Conservation (phyloP, 179 eudicot genomes). For the Dionaea muscipula region DNA sequence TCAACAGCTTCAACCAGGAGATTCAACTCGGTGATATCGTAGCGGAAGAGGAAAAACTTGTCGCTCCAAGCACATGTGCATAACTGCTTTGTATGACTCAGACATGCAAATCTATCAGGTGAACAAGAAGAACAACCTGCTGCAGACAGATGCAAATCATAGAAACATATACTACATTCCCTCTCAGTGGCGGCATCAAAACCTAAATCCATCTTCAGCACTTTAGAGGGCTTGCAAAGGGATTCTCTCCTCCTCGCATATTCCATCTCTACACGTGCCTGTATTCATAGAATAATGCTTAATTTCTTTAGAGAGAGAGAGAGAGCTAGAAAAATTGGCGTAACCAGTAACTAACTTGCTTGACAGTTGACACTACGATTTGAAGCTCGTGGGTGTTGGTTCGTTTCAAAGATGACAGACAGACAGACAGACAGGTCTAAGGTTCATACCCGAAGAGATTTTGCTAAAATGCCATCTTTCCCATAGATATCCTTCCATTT, state of each 20-base stretch:
- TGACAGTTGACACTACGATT: too few species aligned
- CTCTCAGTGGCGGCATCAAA: constrained; percentile 86
- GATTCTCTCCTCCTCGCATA: constrained; percentile 84
- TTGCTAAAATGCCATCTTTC: constrained; percentile 73
- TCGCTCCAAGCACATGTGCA: constrained; percentile 76
- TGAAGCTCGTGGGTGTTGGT: too few species aligned
- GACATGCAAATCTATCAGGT: constrained; percentile 75
- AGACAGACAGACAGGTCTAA: too few species aligned
- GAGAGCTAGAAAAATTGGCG: too few species aligned
- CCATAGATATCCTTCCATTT: constrained; percentile 92
- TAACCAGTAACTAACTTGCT: too few species aligned
- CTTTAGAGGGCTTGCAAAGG: constrained; percentile 59
- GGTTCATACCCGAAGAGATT: constrained; percentile 61
- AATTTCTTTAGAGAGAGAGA: too few species aligned
- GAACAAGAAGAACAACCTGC: constrained; percentile 85
- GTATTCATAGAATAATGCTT: constrained; percentile 37
- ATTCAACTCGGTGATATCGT: constrained; percentile 60
- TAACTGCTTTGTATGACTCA: constrained; percentile 79
- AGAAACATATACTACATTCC: constrained; percentile 81
- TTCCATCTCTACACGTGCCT: constrained; percentile 86
- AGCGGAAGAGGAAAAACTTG: constrained; percentile 74
- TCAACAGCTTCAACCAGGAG: constrained; percentile 86
- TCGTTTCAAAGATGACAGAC: too few species aligned
- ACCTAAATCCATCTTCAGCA: constrained; percentile 70
- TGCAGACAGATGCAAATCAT: constrained; percentile 88